Evolutionary conservation across 495 filamentous ascomycete species (phyloP), one percentile per base, ranked within the genome.

Genomic region (Neurospora sp.): DNA sequence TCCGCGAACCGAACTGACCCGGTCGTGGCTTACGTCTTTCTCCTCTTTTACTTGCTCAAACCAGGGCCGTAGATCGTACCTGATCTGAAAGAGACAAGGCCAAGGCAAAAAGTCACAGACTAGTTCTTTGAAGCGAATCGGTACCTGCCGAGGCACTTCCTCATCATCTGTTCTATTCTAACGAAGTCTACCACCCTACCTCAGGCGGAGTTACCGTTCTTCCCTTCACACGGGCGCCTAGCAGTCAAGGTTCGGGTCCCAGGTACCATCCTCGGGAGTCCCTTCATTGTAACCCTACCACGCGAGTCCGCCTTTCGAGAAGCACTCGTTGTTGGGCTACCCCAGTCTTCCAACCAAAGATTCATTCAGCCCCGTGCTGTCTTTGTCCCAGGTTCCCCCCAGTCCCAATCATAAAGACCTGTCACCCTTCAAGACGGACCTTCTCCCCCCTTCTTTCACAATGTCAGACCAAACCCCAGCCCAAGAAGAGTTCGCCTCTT

Each of bases 401-500:
- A 16, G 27, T 35, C 53, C 53, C 22, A 18, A 18, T 61, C 27
- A 61, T 35, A 35, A 61, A 35, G 5, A 61, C 27, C 27, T 61
- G 14, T 61, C 77, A 68, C 74, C 69, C 70, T 38, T 41, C 20
- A 16, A 20, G 22, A 37, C 48, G 27, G 38, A 16, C 69, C 68
- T 66, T 70, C 72, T 72, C 73, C 73, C 75, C 66, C 74, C 81
- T 61, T 35, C 22, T 35, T 61, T 61, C 85, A 88, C 40, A 71
- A 92, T 92, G 90, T 82, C 74, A 59, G 81, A 85, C 66, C 84
- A 81, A 8, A 84, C 82, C 37, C 81, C 91, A 44, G 94, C 93
- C 59, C 92, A 96, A 84, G 90, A 94, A 83, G 94, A 97, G 85
- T 94, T 94, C 86, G 87, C 93, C 79, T 83, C 84, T 71, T 86